Percentiles rank a stretch among this genome's conserved stretches.
Evolutionary conservation across 2,329 filamentous ascomycete genomes (phyloP).

Genomic region (Colletotrichum ledebouriae): DNA sequence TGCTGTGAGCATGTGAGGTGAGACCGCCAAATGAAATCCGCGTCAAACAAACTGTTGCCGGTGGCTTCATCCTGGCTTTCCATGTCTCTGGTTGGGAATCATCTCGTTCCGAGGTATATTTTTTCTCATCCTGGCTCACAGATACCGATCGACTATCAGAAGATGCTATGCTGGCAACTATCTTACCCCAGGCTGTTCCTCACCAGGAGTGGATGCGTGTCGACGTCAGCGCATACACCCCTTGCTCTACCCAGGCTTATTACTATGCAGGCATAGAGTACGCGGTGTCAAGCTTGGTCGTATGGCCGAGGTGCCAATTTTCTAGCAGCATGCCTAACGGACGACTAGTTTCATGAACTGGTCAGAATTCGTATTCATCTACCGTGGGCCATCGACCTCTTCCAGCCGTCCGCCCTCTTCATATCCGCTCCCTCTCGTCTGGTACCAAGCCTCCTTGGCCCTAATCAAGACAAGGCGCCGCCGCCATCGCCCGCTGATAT

Average conservation of each 20-base stretch:
- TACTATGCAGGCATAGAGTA: neutral
- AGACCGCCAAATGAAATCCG: neutral
- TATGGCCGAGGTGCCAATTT: neutral
- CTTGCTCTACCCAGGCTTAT: neutral
- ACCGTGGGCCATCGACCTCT: conserved; percentile 23
- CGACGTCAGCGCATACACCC: conserved; percentile 3
- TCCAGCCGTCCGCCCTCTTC: conserved; percentile 23
- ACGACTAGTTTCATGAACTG: conserved; percentile 15
- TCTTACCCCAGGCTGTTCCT: neutral
- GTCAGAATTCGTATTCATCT: conserved; percentile 36
- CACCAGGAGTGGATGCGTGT: neutral
- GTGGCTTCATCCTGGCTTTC: no score
- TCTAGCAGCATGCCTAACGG: no score
- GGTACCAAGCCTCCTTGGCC: conserved; percentile 14
- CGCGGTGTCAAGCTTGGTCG: conserved; percentile 3
- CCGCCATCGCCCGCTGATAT: conserved; percentile 6
- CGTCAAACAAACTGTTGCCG: neutral
- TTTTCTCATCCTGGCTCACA: neutral
- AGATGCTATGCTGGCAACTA: no score
- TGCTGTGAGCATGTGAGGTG: no score
- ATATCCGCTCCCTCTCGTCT: conserved; percentile 7
- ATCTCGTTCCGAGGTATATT: neutral
- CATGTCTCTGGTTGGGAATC: neutral
- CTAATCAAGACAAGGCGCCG: conserved; percentile 24
- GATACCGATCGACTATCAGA: no score